These are phyloP conservation scores for Striga asiatica DNA, from an alignment of 257 asterid genomes.

Conservation along the genomic window DNA sequence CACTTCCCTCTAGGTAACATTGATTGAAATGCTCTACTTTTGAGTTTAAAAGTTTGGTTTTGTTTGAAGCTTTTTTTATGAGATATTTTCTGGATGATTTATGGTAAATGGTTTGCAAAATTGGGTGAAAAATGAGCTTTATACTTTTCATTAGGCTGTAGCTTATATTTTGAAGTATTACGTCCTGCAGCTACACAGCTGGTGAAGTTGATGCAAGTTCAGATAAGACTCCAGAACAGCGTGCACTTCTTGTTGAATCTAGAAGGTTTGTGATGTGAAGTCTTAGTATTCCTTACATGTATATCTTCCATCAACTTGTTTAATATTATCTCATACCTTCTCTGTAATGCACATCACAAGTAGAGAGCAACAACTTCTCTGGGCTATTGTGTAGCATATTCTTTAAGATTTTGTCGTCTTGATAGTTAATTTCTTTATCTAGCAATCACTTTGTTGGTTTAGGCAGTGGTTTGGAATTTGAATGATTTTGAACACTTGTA, in stretches of 20 bases:
- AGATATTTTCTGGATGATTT: neutral
- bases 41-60: conserved; percentile 1
- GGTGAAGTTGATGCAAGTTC: conserved; percentile 45
- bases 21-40: conserved; percentile 6
- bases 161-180: conserved; percentile 9
- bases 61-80: neutral
- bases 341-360: neutral
- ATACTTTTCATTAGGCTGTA: neutral
- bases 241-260: conserved; percentile 61
- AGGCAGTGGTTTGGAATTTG: neutral
- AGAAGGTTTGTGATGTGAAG: conserved; percentile 69
- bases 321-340: neutral
- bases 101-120: conserved; percentile 1
- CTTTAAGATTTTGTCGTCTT: neutral
- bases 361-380: neutral
- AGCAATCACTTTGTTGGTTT: neutral
- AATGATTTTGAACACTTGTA: neutral
- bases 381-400: neutral
- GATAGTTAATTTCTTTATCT: neutral
- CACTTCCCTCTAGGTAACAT: conserved; percentile 54
- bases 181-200: conserved; percentile 46
- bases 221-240: conserved; percentile 52
- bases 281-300: neutral
- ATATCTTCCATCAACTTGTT: neutral
- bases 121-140: conserved; percentile 25